Percentiles rank a stretch among this genome's conserved stretches.
These are phyloP conservation scores for Echinosophora koreensis DNA, from an alignment of 306 rosid genomes.

Conservation along the genomic window DNA sequence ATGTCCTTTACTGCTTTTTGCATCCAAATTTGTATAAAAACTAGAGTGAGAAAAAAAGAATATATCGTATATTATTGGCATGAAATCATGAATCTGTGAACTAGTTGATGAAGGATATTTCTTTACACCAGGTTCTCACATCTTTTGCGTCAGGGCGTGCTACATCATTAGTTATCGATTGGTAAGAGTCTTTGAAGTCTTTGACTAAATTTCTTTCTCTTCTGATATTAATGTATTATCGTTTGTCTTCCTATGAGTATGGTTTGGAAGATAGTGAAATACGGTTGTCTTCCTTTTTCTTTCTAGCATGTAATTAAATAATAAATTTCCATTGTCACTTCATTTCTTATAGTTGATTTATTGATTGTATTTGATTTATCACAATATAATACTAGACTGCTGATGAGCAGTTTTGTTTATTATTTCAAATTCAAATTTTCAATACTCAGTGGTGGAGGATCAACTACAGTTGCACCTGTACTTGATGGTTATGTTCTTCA, in stretches of 20 bases:
- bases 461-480: conserved; percentile 96
- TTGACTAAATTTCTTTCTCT: conserved; percentile 23
- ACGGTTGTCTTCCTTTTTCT: neutral
- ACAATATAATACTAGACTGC: conserved; percentile 31
- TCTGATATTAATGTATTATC: conserved; percentile 4
- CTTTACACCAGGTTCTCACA: conserved; percentile 71
- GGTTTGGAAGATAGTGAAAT: neutral
- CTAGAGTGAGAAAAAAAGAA: neutral
- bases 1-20: conserved; percentile 32
- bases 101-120: conserved; percentile 28
- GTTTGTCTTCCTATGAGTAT: neutral
- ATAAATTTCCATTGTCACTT: neutral
- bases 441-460: conserved; percentile 89
- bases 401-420: conserved; percentile 42
- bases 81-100: conserved; percentile 16
- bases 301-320: neutral
- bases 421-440: conserved; percentile 29
- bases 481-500: conserved; percentile 99
- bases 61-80: neutral
- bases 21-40: conserved; percentile 31
- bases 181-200: conserved; percentile 58
- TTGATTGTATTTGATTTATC: conserved; percentile 4
- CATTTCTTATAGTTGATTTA: neutral
- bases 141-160: conserved; percentile 99
- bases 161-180: conserved; percentile 92